Evolutionary conservation across 2,329 filamentous ascomycete species (phyloP).

Genomic region (Aureobasidium musti): DNA sequence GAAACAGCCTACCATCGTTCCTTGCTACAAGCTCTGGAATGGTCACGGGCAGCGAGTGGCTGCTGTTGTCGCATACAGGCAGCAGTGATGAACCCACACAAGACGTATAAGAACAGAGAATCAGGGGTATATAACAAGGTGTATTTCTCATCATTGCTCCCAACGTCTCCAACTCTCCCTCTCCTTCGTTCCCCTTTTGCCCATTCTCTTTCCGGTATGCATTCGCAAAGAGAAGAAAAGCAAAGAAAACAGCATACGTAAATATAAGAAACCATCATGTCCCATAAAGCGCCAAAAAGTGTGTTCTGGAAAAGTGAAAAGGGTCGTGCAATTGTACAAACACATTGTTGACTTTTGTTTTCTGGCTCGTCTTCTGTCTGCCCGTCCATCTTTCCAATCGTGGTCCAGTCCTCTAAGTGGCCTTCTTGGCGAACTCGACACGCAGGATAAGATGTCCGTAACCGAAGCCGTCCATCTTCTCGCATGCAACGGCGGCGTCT

Average conservation of each 20-base stretch:
- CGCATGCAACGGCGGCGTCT: slow-evolving; percentile 89
- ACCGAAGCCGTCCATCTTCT: slow-evolving; percentile 95
- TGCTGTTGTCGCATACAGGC: slow-evolving; percentile 24
- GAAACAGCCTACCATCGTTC: slow-evolving; percentile 19
- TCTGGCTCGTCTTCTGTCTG: slow-evolving; percentile 4
- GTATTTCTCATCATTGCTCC: slow-evolving; percentile 19
- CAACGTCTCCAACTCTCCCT: not conserved
- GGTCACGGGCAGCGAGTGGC: not conserved
- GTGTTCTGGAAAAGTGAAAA: slow-evolving; percentile 1
- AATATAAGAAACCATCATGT: slow-evolving; percentile 23
- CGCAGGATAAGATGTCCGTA: slow-evolving; percentile 85
- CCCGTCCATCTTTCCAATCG: not conserved
- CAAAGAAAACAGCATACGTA: not conserved
- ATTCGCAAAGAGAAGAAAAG: not conserved
- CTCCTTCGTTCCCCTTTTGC: not conserved
- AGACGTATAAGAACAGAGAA: not conserved
- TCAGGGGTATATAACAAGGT: slow-evolving; percentile 22
- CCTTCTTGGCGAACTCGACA: slow-evolving; percentile 81
- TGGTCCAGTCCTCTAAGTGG: slow-evolving; percentile 36
- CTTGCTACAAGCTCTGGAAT: slow-evolving; percentile 26
- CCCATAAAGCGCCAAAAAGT: slow-evolving; percentile 22
- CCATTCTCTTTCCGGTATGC: slow-evolving; percentile 6
- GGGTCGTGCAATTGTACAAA: slow-evolving; percentile 11
- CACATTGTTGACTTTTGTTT: slow-evolving; percentile 3
- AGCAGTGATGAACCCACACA: not conserved